Conservation (phyloP, 805 yeast species). For the Starmerella etchellsii region DNA sequence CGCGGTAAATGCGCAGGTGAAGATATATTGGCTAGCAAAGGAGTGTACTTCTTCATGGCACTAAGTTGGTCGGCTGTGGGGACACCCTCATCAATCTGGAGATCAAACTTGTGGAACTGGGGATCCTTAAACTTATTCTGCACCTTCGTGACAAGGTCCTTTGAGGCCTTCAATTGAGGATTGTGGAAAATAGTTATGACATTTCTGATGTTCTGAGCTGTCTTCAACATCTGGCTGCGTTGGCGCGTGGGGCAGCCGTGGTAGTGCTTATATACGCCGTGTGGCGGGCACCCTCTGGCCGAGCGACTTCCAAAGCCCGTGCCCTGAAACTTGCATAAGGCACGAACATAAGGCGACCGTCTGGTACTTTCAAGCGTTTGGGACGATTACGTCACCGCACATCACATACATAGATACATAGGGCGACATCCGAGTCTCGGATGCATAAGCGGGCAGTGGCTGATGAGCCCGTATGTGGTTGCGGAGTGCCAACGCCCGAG, state of each 20-base stretch:
- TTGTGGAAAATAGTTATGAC: conserved; percentile 26
- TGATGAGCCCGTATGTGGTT: no score
- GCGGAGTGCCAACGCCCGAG: no score
- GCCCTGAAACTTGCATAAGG: no score
- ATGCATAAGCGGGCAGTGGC: no score
- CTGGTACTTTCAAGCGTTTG: no score
- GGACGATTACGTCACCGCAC: no score
- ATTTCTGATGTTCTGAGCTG: conserved; percentile 23
- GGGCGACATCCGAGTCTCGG: no score
- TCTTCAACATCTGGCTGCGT: conserved; percentile 21
- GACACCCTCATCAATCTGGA: conserved; percentile 23
- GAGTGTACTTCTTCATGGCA: conserved; percentile 15
- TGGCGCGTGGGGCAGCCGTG: background rate
- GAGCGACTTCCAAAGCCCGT: no score
- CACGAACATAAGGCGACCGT: no score
- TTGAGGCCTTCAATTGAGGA: conserved; percentile 19
- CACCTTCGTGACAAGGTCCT: conserved; percentile 16
- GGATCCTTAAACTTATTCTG: conserved; percentile 16
- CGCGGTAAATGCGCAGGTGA: conserved; percentile 22
- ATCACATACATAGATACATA: no score
- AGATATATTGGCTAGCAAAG: conserved; percentile 12
- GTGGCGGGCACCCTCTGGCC: no score
- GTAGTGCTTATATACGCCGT: background rate
- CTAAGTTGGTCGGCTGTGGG: conserved; percentile 26
- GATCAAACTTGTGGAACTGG: conserved; percentile 20